Base-by-base conservation (phyloP, 164 flowering plant species). In the Buxus sempervirens region DNA sequence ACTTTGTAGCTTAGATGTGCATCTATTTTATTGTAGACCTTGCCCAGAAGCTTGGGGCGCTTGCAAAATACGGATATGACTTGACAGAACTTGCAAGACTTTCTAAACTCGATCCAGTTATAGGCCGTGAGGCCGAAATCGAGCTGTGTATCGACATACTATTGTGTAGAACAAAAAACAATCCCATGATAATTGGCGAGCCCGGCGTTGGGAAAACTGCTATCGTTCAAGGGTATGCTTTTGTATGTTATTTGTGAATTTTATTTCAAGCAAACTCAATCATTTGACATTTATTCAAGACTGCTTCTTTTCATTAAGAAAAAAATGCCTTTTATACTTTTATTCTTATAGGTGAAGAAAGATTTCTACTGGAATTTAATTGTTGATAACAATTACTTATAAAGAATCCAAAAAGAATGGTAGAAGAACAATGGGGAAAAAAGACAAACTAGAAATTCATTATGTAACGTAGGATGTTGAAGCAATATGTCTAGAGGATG, bases 151-250 rank as follows among this genome's bases (percentile, higher is more conserved):
- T 96, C 75, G 98, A 93, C 72, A 96, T 93, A 69, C 81, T 93
- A 71, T 84, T 82, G 2, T 80, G 99, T 73, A 83, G 98, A 74
- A 96, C 97, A 57, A 96, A 96, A 80, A 96, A 96, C 62, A 96
- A 96, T 76, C 98, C 98, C 68, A 97, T 96, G 32, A 93, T 93
- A 32, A 93, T 96, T 76, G 99, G 98, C 66, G 99, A 95, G 76
- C 99, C 99, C 72, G 99, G 99, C 60, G 99, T 95, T 60, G 99
- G 99, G 36, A 95, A 95, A 82, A 92, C 98, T 66, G 99, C 99
- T 71, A 95, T 95, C 75, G 99, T 93, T 60, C 98, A 95, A 80
- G 99, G 99, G 99, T 95, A 88, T 65, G 75, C 62, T 65, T 55
- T 41, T 64, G 19, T 1, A 22, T 19, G 12, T 53, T 20, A 25